Evolutionary conservation across 2,329 filamentous ascomycete genomes (phyloP), one percentile per base, ranked within the genome.

Genomic region (Talaromyces sp.): DNA sequence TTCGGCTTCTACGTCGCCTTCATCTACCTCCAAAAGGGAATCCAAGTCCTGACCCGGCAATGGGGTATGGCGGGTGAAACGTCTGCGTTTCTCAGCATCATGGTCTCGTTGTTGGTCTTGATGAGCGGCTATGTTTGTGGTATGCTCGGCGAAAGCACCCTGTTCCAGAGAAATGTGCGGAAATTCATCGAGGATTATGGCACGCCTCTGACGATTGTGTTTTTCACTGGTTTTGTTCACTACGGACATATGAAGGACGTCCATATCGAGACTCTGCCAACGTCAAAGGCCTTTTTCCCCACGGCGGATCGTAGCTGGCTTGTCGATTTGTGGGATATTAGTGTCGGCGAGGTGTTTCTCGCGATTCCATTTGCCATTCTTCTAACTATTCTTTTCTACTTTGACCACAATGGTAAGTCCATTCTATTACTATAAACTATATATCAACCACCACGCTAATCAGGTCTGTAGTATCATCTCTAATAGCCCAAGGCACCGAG

Each of bases 1-100:
- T 96, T 96, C 67, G 92, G 92, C 57, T 96, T 96, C 78, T 96
- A 96, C 72, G 92, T 96, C 55, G 92, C 92, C 61, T 92, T 90
- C 72, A 94, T 96, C 75, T 96, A 96, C 72, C 82, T 96, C 23
- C 91, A 96, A 71, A 96, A 96, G 76, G 92, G 92, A 16, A 89
- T 96, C 64, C 91, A 96, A 75, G 90, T 96, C 14, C 83, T 96
- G 23, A 88, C 87, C 51, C 84, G 89, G 12, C 89, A 96, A 69
- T 92, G 90, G 75, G 78, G 69, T 71, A 81, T 73, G 75, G 80
- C 67, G 62, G 82, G 81, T 56, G 84, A 89, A 57, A 75, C 72
- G 80, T 95, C 79, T 4, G 84, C 83, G 7, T 96, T 96, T 71
- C 84, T 96, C 30, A 92, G 90, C 54, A 85, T 96, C 68, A 84